These are phyloP conservation scores for Sordariomycetes sp. DNA, from an alignment of 2,329 filamentous ascomycete genomes.

Conservation along the genomic window DNA sequence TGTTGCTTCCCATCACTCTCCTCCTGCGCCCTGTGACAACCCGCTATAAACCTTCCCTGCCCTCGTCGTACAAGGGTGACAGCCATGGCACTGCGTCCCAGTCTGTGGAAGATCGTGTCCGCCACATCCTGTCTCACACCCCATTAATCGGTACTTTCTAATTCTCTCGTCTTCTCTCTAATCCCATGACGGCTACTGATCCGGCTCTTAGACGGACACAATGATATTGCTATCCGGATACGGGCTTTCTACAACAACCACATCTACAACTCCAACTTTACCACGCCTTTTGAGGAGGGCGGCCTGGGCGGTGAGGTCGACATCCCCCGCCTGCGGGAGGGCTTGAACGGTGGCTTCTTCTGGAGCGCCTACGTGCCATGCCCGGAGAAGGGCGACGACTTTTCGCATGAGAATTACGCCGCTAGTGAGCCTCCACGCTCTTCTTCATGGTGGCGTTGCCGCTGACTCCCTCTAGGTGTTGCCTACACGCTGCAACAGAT, in stretches of 20 bases:
- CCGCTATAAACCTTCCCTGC: constrained; percentile 12
- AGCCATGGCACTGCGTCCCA: constrained; percentile 10
- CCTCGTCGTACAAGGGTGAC: constrained; percentile 11
- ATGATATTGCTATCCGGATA: constrained; percentile 73
- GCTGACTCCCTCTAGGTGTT: constrained; percentile 33
- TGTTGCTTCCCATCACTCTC: constrained; percentile 15
- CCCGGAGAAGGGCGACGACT: constrained; percentile 61
- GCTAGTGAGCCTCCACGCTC: constrained; percentile 36
- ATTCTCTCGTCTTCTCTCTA: neutral
- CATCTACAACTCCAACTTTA: constrained; percentile 67
- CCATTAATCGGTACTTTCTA: constrained; percentile 36
- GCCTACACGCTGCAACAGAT: constrained; percentile 63
- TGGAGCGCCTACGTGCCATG: constrained; percentile 83
- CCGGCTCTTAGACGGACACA: constrained; percentile 61
- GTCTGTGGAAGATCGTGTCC: constrained; percentile 33
- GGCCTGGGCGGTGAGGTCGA: constrained; percentile 65
- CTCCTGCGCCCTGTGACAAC: constrained; percentile 14
- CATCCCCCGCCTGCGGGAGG: constrained; percentile 60
- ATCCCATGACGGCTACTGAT: neutral
- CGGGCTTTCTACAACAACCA: constrained; percentile 60
- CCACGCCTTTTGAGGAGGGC: constrained; percentile 61
- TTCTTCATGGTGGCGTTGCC: neutral
- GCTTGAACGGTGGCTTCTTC: constrained; percentile 74
- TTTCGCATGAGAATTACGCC: constrained; percentile 62
- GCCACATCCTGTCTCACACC: constrained; percentile 30